A percentile compares a stretch with the other conserved stretches of the same genome.
Conservation (phyloP, 78 protist genomes). For the Dictyostelium intermedium region DNA sequence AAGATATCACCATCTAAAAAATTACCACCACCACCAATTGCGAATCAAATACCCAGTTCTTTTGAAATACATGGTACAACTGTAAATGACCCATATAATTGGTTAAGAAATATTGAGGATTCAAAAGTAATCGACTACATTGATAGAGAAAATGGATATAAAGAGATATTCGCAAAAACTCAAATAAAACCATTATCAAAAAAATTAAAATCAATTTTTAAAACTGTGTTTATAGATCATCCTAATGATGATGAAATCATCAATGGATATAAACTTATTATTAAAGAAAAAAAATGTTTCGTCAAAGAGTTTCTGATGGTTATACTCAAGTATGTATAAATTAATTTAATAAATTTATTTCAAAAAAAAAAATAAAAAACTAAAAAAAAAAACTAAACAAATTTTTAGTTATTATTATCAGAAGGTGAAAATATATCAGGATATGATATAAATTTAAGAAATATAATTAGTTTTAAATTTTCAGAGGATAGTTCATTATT, state of each 20-base stretch:
- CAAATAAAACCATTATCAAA: background rate
- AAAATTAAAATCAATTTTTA: background rate
- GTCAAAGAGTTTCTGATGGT: constrained; percentile 17
- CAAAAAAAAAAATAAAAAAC: background rate
- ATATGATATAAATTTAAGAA: background rate
- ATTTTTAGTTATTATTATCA: background rate
- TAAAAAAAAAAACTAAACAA: too few species aligned
- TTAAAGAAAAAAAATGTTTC: background rate
- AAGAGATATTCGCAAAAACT: background rate
- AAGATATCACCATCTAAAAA: background rate
- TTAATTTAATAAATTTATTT: background rate
- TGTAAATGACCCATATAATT: background rate
- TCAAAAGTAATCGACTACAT: background rate
- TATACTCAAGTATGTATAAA: background rate
- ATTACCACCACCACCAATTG: background rate
- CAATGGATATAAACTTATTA: constrained; percentile 10
- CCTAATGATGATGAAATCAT: constrained; percentile 10
- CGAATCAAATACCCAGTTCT: background rate
- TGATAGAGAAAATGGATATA: background rate
- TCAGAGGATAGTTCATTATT: constrained; percentile 11
- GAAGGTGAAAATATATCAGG: background rate
- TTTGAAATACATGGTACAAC: background rate
- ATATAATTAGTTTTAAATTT: constrained; percentile 11
- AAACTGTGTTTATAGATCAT: background rate
- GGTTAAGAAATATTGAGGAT: background rate